phyloP scores from a whole-genome alignment of 345 rosid genomes.

The Bruguiera gymnorhiza region DNA sequence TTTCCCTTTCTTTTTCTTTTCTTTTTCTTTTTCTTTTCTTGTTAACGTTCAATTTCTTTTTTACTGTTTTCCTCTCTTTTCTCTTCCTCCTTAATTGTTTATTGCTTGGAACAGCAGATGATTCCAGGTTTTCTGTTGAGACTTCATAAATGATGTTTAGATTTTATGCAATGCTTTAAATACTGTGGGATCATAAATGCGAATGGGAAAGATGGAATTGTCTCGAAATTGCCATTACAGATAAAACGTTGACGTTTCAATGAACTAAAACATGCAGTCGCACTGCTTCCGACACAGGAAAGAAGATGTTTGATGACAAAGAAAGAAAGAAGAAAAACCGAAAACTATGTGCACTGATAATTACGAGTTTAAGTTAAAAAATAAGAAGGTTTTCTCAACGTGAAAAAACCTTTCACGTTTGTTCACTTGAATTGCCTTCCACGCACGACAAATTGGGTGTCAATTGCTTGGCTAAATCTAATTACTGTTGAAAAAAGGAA shows the following conservation, averaged over 20 bases:
- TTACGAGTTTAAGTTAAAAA: no score
- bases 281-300: background rate
- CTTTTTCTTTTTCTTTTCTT: background rate
- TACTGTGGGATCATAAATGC: slow-evolving; percentile 2
- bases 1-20: background rate
- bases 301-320: background rate
- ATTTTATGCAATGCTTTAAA: slow-evolving; percentile 5
- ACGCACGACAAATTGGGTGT: no score
- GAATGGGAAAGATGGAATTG: background rate
- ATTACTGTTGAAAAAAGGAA: no score
- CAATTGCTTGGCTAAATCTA: no score
- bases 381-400: no score
- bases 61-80: background rate
- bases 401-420: no score
- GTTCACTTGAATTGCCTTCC: background rate
- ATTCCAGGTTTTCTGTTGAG: slow-evolving; percentile 4
- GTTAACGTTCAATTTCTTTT: background rate
- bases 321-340: no score
- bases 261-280: no score
- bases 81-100: background rate
- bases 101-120: background rate
- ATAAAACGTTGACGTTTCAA: background rate
- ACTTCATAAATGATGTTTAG: background rate
- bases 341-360: no score
- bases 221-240: background rate